A percentile compares a stretch with the other conserved stretches of the same genome.
Conservation (phyloP, 495 filamentous ascomycete genomes). For the Penicillium chermesinum region DNA sequence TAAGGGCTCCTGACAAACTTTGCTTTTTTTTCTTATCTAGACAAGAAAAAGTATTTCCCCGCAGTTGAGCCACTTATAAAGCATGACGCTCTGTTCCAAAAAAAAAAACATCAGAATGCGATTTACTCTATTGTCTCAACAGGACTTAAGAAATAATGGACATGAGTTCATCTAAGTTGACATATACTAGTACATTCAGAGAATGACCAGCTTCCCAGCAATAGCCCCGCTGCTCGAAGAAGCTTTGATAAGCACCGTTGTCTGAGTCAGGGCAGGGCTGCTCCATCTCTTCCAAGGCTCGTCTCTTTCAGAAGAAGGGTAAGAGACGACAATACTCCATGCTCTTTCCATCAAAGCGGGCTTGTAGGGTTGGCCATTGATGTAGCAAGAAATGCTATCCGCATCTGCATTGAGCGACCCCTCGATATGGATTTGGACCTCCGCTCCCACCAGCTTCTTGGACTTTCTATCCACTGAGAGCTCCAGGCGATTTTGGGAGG, state of each 20-base stretch:
- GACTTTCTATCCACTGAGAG: slow-evolving; percentile 17
- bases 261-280: slow-evolving; percentile 27
- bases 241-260: slow-evolving; percentile 23
- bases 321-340: slow-evolving; percentile 20
- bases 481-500: not conserved
- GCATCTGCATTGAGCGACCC: slow-evolving; percentile 13
- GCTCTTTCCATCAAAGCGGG: slow-evolving; percentile 5
- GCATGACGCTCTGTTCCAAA: not conserved
- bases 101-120: not conserved
- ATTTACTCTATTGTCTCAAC: too few species aligned
- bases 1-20: too few species aligned
- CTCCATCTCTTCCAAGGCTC: slow-evolving; percentile 26
- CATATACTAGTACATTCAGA: slow-evolving; percentile 6
- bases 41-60: too few species aligned
- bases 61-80: too few species aligned
- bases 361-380: slow-evolving; percentile 27
- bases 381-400: slow-evolving; percentile 13
- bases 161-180: not conserved
- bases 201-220: slow-evolving; percentile 25
- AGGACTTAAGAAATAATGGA: too few species aligned
- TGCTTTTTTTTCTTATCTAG: too few species aligned
- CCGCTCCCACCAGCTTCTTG: slow-evolving; percentile 18
- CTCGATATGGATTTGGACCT: slow-evolving; percentile 14
- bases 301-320: slow-evolving; percentile 25
- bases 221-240: slow-evolving; percentile 7